Percentiles rank a stretch among this genome's conserved stretches.
These are phyloP conservation scores for Bolboschoenus planiculmis DNA, from an alignment of 176 grass and related monocot species.

Conservation along the genomic window DNA sequence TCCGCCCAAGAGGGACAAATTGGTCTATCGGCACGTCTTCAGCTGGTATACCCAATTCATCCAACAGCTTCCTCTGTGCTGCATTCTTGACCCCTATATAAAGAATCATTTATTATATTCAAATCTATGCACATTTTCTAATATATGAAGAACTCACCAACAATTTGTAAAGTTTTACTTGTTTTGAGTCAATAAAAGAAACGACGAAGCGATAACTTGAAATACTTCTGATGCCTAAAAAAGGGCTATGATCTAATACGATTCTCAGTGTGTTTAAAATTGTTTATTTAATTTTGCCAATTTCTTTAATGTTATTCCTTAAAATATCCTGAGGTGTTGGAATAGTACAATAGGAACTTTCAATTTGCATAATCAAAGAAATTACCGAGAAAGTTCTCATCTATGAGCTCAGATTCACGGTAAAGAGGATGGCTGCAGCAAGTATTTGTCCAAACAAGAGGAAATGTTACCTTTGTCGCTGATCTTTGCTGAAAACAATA, in stretches of 20 bases:
- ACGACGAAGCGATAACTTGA: not conserved
- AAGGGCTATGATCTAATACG: not conserved
- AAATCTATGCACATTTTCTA: not conserved
- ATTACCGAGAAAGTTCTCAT: conserved; percentile 82
- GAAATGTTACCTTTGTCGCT: conserved; percentile 89
- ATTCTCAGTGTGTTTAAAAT: not conserved
- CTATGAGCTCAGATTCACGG: conserved; percentile 85
- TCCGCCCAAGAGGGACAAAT: conserved; percentile 75
- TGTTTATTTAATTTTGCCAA: not conserved
- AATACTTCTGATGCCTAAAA: not conserved
- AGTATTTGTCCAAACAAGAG: conserved; percentile 94
- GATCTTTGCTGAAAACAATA: conserved; percentile 73
- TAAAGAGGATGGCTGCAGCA: conserved; percentile 98
- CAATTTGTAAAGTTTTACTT: no score
- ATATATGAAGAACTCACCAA: no score
- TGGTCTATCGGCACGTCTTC: conserved; percentile 75
- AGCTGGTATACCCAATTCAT: conserved; percentile 78
- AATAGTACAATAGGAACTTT: not conserved
- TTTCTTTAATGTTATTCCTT: not conserved
- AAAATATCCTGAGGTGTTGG: not conserved
- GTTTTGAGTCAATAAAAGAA: not conserved
- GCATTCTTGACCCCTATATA: conserved; percentile 79
- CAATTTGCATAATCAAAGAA: not conserved
- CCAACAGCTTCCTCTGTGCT: conserved; percentile 83
- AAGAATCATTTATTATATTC: no score